A percentile compares a stretch with the other conserved stretches of the same genome.
Evolutionary conservation across 768 basidiomycete species (phyloP).

Genomic region (Kwoniella heveanensis): DNA sequence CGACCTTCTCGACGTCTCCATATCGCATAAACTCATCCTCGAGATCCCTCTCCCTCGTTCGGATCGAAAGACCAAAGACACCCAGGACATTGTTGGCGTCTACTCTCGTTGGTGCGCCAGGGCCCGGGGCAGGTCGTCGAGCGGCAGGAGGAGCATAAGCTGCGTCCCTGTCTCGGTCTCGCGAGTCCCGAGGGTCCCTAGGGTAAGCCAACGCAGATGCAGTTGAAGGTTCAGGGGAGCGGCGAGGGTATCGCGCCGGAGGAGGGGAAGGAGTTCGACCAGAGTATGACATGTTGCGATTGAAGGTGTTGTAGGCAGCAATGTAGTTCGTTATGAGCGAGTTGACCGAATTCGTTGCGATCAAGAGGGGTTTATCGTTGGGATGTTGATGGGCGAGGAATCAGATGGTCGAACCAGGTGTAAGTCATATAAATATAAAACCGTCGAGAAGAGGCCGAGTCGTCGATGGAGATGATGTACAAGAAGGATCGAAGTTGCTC

Average conservation of each 20-base stretch:
- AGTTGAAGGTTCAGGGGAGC: neutral
- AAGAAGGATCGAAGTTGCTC: neutral
- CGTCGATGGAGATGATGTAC: neutral
- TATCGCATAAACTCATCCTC: conserved; percentile 90
- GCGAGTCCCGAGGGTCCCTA: conserved; percentile 1
- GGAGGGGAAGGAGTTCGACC: conserved; percentile 10
- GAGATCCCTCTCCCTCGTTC: conserved; percentile 88
- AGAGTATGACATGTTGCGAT: neutral
- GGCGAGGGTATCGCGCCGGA: neutral
- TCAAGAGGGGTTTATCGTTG: no score
- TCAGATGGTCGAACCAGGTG: neutral
- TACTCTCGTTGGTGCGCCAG: conserved; percentile 13
- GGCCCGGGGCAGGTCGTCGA: conserved; percentile 8
- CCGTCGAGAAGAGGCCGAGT: neutral
- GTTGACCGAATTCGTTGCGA: no score
- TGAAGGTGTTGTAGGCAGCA: neutral
- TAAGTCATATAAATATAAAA: neutral
- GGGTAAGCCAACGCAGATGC: neutral
- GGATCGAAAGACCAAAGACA: conserved; percentile 96
- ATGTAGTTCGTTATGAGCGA: no score
- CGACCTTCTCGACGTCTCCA: conserved; percentile 90
- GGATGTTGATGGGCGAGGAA: neutral
- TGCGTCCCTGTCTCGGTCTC: conserved; percentile 4
- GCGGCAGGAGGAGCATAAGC: conserved; percentile 8
- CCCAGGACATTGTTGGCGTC: conserved; percentile 84